Evolutionary conservation across 139 green algal species (phyloP).

Genomic region (Pedinophyceae sp.): DNA sequence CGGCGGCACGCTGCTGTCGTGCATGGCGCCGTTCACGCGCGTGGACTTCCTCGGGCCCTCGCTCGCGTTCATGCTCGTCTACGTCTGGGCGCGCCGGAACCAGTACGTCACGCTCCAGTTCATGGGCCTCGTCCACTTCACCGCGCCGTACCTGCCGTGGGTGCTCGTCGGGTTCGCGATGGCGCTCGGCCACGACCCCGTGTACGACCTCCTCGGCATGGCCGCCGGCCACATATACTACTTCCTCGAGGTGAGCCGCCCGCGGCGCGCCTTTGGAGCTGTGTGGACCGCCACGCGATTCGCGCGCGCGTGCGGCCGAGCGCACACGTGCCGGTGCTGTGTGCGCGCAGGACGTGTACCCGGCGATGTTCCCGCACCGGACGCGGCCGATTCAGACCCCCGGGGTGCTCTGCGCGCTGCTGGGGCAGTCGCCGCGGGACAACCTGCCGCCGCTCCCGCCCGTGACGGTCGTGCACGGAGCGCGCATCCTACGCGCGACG

Average conservation of each 20-base stretch:
- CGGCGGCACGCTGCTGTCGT: constrained; percentile 51
- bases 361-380: constrained; percentile 50
- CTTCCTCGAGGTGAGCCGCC: no score
- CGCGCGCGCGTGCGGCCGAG: no score
- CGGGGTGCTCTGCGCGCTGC: constrained; percentile 44
- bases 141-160: constrained; percentile 94
- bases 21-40: constrained; percentile 72
- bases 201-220: constrained; percentile 90
- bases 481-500: no score
- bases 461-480: no score
- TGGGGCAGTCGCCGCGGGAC: constrained; percentile 16
- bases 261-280: no score
- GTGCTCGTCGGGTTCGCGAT: constrained; percentile 88
- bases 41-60: constrained; percentile 88
- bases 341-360: constrained; percentile 98
- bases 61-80: constrained; percentile 96
- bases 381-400: constrained; percentile 65
- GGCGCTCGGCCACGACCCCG: constrained; percentile 67
- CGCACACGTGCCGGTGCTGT: no score
- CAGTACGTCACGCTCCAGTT: constrained; percentile 85
- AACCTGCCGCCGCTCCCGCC: no score
- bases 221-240: constrained; percentile 85
- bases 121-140: constrained; percentile 97
- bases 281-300: no score
- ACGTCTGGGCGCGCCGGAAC: constrained; percentile 85